Base-by-base conservation (phyloP, 164 flowering plant species). In the Berberis vulgaris region DNA sequence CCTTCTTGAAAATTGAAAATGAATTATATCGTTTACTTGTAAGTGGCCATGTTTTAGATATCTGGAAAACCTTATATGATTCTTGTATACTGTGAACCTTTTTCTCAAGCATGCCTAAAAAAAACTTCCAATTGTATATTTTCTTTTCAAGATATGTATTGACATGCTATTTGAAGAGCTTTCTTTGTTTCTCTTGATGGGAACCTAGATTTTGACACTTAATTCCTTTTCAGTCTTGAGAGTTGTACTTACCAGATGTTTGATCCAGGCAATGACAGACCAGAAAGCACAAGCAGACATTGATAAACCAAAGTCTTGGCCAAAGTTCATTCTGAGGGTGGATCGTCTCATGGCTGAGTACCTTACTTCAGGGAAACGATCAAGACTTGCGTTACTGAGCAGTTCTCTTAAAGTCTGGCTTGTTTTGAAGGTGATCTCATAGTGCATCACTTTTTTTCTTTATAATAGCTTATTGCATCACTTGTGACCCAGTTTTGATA, bases 361-460 rank as follows among this genome's bases (percentile, higher is more conserved):
- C 74, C 69, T 94, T 46, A 94, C 96, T 46, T 77, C 92, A 3
- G 97, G 98, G 63, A 88, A 84, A 73, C 82, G 77, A 77, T 84
- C 96, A 49, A 81, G 80, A 62, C 83, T 94, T 41, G 98, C 89
- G 43, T 66, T 81, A 59, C 72, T 94, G 77, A 81, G 92, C 63
- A 94, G 97, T 71, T 88, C 96, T 66, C 91, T 90, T 57, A 94
- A 83, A 84, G 98, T 87, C 11, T 90, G 96, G 96, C 81, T 90
- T 67, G 82, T 94, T 65, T 67, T 90, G 45, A 90, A 94, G 97
- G 98, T 90, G 44, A 26, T 26, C 26, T 26, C 38, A 13, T 1
- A 1, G 10, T 52, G n/a, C n/a, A 9, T 52, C n/a, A 52, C 3
- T 7, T 52, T 26, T 9, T 52, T 52, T 52, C 4, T 11, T 52